Evolutionary conservation across 768 basidiomycete genomes (phyloP).

Genomic region (Amanita thiersii): DNA sequence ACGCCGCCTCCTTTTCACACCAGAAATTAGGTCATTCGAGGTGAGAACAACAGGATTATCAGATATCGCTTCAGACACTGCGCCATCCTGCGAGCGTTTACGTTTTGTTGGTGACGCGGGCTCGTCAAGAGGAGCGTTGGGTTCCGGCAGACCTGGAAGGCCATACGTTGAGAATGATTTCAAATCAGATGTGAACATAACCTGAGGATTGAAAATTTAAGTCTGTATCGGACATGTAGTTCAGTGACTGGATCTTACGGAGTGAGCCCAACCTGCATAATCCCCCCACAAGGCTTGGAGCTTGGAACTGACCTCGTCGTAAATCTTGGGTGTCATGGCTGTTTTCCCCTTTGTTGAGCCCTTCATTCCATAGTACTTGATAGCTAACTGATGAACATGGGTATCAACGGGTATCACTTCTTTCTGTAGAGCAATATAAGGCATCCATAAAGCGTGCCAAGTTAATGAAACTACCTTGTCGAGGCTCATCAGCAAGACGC

Average conservation of each 20-base stretch:
- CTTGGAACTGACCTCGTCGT: slow-evolving; percentile 60
- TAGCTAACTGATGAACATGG: slow-evolving; percentile 86
- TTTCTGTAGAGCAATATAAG: slow-evolving; percentile 33
- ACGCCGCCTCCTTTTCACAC: slow-evolving; percentile 7
- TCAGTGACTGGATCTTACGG: slow-evolving; percentile 33
- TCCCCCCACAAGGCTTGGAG: slow-evolving; percentile 68
- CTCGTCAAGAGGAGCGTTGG: background rate
- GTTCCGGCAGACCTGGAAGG: too few species aligned
- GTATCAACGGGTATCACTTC: slow-evolving; percentile 94
- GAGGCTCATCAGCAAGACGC: slow-evolving; percentile 85
- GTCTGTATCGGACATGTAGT: background rate
- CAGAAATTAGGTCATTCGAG: slow-evolving; percentile 1
- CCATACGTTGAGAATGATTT: slow-evolving; percentile 60
- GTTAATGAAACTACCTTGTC: slow-evolving; percentile 54
- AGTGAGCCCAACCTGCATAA: slow-evolving; percentile 88
- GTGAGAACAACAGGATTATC: background rate
- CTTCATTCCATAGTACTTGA: slow-evolving; percentile 67
- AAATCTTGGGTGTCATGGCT: slow-evolving; percentile 68
- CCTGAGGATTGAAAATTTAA: slow-evolving; percentile 26
- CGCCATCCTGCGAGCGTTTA: background rate
- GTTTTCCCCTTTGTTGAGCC: slow-evolving; percentile 35
- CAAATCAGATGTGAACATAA: slow-evolving; percentile 69
- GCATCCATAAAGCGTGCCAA: slow-evolving; percentile 1
- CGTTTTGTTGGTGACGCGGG: slow-evolving; percentile 2
- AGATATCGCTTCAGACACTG: background rate